These are phyloP conservation scores for Plectosphaerella sp. DNA, from an alignment of 2,329 filamentous ascomycete species.

Conservation along the genomic window DNA sequence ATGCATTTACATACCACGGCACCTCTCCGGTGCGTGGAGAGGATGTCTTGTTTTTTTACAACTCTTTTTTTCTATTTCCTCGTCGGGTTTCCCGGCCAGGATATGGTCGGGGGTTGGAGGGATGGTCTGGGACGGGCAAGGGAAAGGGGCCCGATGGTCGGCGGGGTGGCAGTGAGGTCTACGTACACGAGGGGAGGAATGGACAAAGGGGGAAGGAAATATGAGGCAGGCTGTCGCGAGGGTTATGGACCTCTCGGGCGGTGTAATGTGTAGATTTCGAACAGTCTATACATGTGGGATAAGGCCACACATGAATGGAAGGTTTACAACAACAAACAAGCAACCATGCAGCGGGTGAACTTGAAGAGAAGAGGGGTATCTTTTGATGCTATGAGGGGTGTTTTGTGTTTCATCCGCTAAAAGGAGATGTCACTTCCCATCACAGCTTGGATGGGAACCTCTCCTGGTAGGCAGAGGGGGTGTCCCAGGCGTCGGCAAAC, in stretches of 20 bases:
- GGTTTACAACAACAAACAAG: neutral
- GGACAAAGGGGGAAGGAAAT: slow-evolving; percentile 1
- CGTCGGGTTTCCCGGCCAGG: neutral
- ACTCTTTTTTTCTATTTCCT: slow-evolving; percentile 2
- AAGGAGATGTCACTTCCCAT: neutral
- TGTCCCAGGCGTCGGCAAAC: neutral
- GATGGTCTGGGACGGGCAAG: neutral
- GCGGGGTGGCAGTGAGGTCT: no score
- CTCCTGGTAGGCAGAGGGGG: neutral
- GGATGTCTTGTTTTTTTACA: no score
- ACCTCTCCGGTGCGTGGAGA: neutral
- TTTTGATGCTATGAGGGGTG: neutral
- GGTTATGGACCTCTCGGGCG: slow-evolving; percentile 2
- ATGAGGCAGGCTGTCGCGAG: neutral
- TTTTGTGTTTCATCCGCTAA: no score
- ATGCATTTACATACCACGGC: slow-evolving; percentile 11
- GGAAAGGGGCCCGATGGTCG: neutral
- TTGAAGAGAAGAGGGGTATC: neutral
- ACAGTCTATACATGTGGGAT: slow-evolving; percentile 14
- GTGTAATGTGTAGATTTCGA: slow-evolving; percentile 14
- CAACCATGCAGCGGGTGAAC: neutral
- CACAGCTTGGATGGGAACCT: neutral
- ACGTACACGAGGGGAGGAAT: neutral
- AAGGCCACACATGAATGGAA: slow-evolving; percentile 3
- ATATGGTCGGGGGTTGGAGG: neutral